Evolutionary conservation across 192 early-diverging fungal species (phyloP), one percentile per base, ranked within the genome.

Genomic region (Pecoramyces ruminantium): DNA sequence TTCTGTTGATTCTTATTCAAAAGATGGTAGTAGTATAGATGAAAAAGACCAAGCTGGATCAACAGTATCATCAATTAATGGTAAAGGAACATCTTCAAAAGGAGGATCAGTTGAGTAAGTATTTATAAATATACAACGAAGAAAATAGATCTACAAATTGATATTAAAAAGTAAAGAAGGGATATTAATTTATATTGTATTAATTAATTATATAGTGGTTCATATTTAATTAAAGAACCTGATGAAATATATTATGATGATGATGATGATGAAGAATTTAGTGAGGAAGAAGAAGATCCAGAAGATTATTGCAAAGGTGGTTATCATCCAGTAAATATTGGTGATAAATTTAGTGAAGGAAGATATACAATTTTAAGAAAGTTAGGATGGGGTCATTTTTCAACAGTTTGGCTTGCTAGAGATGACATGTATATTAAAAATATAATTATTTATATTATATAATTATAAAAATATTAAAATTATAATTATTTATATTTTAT

Each of bases 331-430:
- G 90, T 97, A 38, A 86, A 90, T 79, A 87, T 96, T 30, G 95
- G 93, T 13, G 97, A 99, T 81, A 79, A 67, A 27, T 96, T 93
- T 83, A 91, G 93, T 77, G 89, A 93, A 18, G 88, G 89, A 13
- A 90, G 93, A 28, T 99, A 99, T 86, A 87, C 84, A n/a, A 88
- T 97, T 28, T 83, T 97, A 58, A 90, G 94, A 81, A 99, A 99
- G 85, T 91, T 99, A 38, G 97, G 97, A 25, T 99, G 97, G 97
- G 97, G 97, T 21, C 97, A 99, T 82, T 99, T 99, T 82, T 96
- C 95, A 29, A 99, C 97, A 0, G 97, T 99, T 14, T 99, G 97
- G 97, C 90, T 99, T 78, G 94, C 92, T 17, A 87, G 89, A 79
- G 96, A 98, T 84, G 84, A 84, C 81, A 86, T 88, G 89, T 92